phyloP scores from a whole-genome alignment of 768 basidiomycete species.

The Scleroderma bovista region DNA sequence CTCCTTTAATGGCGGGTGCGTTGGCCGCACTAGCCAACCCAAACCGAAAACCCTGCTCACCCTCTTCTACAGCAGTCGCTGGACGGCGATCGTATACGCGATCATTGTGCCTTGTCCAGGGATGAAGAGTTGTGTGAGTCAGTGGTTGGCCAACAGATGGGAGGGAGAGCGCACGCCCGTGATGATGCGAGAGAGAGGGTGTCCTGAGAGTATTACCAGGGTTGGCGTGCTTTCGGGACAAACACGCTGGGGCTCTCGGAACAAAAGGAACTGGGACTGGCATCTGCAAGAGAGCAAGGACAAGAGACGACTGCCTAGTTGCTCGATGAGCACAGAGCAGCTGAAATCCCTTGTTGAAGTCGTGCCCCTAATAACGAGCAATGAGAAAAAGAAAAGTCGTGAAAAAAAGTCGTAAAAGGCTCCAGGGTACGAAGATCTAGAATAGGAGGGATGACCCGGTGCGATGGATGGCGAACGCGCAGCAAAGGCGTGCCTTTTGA shows the following conservation, averaged over 20 bases:
- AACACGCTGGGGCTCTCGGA: slow-evolving; percentile 50
- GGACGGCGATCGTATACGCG: slow-evolving; percentile 48
- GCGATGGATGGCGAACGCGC: slow-evolving; percentile 69
- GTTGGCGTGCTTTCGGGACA: slow-evolving; percentile 55
- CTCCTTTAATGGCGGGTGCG: slow-evolving; percentile 82
- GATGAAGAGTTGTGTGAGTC: slow-evolving; percentile 60
- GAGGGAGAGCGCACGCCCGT: slow-evolving; percentile 52
- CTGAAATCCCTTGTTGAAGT: slow-evolving; percentile 37
- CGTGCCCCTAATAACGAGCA: slow-evolving; percentile 35
- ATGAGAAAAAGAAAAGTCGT: slow-evolving; percentile 49
- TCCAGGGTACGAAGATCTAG: slow-evolving; percentile 18
- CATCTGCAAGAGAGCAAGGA: slow-evolving; percentile 57
- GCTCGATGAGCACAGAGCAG: slow-evolving; percentile 40
- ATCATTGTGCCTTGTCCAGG: slow-evolving; percentile 62
- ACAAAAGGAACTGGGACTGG: slow-evolving; percentile 77
- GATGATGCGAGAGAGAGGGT: slow-evolving; percentile 44
- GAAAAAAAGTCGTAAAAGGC: slow-evolving; percentile 61
- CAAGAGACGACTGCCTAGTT: slow-evolving; percentile 37
- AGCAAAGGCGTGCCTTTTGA: slow-evolving; percentile 92
- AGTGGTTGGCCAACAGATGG: slow-evolving; percentile 59
- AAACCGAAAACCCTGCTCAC: slow-evolving; percentile 55
- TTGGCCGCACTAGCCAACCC: slow-evolving; percentile 76
- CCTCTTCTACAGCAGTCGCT: slow-evolving; percentile 9
- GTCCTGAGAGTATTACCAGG: slow-evolving; percentile 34
- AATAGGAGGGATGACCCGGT: slow-evolving; percentile 27